These are phyloP conservation scores for Cryptococcus sp. DNA, from an alignment of 1,284 basidiomycete species.

Conservation along the genomic window DNA sequence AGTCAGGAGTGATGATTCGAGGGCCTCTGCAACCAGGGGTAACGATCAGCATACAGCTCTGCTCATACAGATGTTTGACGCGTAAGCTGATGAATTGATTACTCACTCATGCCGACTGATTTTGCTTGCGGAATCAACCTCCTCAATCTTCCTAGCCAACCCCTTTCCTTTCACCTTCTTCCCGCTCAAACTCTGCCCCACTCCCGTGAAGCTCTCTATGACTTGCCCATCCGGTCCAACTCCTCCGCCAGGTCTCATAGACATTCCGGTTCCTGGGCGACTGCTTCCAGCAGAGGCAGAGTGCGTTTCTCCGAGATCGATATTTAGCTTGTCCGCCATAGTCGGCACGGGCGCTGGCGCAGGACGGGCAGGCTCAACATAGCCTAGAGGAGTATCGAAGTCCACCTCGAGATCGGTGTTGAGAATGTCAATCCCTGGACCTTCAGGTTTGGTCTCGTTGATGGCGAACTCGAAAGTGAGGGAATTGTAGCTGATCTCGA, in stretches of 20 bases:
- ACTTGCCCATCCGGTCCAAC: slow-evolving; percentile 50
- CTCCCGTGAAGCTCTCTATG: slow-evolving; percentile 92
- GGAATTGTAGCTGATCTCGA: slow-evolving; percentile 88
- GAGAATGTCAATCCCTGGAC: slow-evolving; percentile 83
- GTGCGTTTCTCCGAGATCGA: slow-evolving; percentile 80
- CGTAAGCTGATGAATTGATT: neutral
- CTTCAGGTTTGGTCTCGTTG: slow-evolving; percentile 89
- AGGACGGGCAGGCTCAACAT: slow-evolving; percentile 85
- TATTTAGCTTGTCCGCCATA: slow-evolving; percentile 97
- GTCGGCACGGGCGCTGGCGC: slow-evolving; percentile 79
- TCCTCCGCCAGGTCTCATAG: slow-evolving; percentile 31
- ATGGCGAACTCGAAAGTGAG: slow-evolving; percentile 93
- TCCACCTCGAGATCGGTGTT: slow-evolving; percentile 85
- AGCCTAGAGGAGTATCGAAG: slow-evolving; percentile 63
- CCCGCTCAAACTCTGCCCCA: slow-evolving; percentile 82
- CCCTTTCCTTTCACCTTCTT: slow-evolving; percentile 91
- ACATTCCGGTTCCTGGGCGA: slow-evolving; percentile 70
- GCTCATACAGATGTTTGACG: too few relatives aligned
- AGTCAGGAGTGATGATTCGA: slow-evolving; percentile 80
- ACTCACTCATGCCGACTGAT: slow-evolving; percentile 85
- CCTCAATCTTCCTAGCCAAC: slow-evolving; percentile 76
- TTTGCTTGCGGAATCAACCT: slow-evolving; percentile 76
- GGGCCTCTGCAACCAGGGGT: slow-evolving; percentile 63
- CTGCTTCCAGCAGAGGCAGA: slow-evolving; percentile 65
- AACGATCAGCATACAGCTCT: slow-evolving; percentile 1